These are phyloP conservation scores for Calonectria naviculata DNA, from an alignment of 2,329 filamentous ascomycete species.

Conservation along the genomic window DNA sequence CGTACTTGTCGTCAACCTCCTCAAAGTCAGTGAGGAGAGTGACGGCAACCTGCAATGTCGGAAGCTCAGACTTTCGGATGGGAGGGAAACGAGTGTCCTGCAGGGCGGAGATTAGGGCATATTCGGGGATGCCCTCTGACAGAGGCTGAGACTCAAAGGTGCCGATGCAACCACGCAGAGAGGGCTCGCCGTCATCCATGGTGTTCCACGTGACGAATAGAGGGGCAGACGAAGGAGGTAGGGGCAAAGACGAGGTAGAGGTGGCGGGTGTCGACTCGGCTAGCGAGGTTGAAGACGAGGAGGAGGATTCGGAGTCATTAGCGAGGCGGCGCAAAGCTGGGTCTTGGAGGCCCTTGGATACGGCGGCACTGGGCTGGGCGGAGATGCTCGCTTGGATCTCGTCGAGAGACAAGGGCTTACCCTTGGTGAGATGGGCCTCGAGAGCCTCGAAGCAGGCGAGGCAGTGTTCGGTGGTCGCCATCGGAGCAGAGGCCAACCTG, in stretches of 20 bases:
- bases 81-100: slow-evolving; percentile 72
- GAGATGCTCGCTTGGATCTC: slow-evolving; percentile 76
- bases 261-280: slow-evolving; percentile 59
- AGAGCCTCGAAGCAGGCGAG: slow-evolving; percentile 94
- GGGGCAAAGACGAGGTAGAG: slow-evolving; percentile 54
- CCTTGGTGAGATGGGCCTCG: slow-evolving; percentile 77
- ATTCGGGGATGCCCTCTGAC: slow-evolving; percentile 77
- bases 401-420: slow-evolving; percentile 73
- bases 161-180: slow-evolving; percentile 93
- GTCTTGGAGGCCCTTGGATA: slow-evolving; percentile 45
- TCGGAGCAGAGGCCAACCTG: slow-evolving; percentile 50
- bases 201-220: slow-evolving; percentile 98
- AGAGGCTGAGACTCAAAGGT: slow-evolving; percentile 88
- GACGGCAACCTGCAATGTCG: slow-evolving; percentile 72
- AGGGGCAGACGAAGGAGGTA: slow-evolving; percentile 66
- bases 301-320: slow-evolving; percentile 47
- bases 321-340: slow-evolving; percentile 57
- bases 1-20: slow-evolving; percentile 75
- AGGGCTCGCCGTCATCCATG: slow-evolving; percentile 58
- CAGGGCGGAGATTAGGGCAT: slow-evolving; percentile 83
- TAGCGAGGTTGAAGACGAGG: slow-evolving; percentile 54
- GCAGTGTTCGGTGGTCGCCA: slow-evolving; percentile 90
- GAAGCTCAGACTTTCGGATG: slow-evolving; percentile 64
- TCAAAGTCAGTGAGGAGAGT: slow-evolving; percentile 91
- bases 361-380: slow-evolving; percentile 44